Evolutionary conservation across 148 eudicot genomes (phyloP), one percentile per base, ranked within the genome.

Genomic region (Oxyria digyna): DNA sequence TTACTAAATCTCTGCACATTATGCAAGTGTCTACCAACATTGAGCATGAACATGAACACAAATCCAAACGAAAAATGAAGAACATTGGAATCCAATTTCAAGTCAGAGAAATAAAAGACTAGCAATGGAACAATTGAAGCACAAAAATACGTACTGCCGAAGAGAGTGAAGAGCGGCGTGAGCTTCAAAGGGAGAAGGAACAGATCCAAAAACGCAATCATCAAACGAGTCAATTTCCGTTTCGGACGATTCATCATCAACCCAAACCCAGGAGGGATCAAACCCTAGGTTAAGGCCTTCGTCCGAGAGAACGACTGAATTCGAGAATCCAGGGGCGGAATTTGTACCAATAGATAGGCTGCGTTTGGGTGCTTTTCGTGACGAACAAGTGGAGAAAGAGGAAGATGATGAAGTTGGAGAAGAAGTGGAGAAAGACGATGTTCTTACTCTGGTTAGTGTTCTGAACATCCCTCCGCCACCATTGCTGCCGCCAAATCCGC

Each of bases 401-500:
- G 68, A 33, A 2, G 68, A 40, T 0, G 57, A 50, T 1, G 59
- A 50, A 8, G 67, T 12, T 4, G 67, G 4, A n/a, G 69, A 11
- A 41, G 69, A 67, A 8, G 41, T 38, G 8, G 41, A 38, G 41
- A 38, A 4, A 38, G 41, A 38, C 4, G 41, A 8, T 7, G 41
- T 38, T 0, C 69, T 50, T 1, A 46, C 69, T 67, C 32, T 42
- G 29, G 17, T 20, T 9, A 67, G 32, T 67, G 49, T 67, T 21
- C 69, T 15, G 17, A 67, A 43, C 69, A 67, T 12, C 69, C 69
- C 69, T 41, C 69, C 48, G 26, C 45, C 69, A 8, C 69, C 69
- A 15, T 18, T 37, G 3, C 24, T 18, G 23, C 55, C 26, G 3
- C 62, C 33, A 55, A 11, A 55, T 26, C 62, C n/a, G 6, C 55